A percentile compares a stretch with the other conserved stretches of the same genome.
Conservation (phyloP, 257 asterid species). For the Dorcoceras hygrometricum region DNA sequence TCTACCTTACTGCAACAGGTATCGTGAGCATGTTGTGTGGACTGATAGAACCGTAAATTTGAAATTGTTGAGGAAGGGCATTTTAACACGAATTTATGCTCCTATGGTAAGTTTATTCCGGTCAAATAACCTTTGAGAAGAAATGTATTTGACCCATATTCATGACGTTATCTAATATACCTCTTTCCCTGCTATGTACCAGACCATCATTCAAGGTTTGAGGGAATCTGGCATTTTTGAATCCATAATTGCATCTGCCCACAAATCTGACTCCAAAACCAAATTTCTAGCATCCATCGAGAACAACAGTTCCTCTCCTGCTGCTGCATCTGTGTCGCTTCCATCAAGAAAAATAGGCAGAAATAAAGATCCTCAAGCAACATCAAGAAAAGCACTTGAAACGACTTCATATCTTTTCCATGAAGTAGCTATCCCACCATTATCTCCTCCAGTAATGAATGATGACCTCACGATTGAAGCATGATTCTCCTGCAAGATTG, state of each 20-base stretch:
- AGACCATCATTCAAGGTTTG: conserved; percentile 88
- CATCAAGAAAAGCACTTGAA: conserved; percentile 56
- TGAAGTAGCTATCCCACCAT: conserved; percentile 74
- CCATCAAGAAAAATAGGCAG: conserved; percentile 70
- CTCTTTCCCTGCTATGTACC: conserved; percentile 23
- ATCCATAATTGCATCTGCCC: conserved; percentile 60
- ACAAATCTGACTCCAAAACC: conserved; percentile 54
- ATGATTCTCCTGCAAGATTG: conserved; percentile 43
- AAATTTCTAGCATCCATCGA: conserved; percentile 61
- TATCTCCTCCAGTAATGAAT: conserved; percentile 67
- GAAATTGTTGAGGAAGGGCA: conserved; percentile 91
- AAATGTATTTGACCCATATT: conserved; percentile 13
- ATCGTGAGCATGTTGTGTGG: conserved; percentile 94
- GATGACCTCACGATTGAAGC: conserved; percentile 46
- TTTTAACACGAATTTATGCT: conserved; percentile 83
- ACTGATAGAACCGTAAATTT: conserved; percentile 63
- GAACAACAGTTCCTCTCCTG: conserved; percentile 57
- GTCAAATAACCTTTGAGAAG: not conserved
- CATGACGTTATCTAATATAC: conserved; percentile 3
- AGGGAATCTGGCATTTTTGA: conserved; percentile 76
- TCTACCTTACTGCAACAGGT: conserved; percentile 53
- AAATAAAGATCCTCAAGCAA: conserved; percentile 39
- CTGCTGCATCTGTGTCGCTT: conserved; percentile 40
- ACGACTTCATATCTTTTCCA: conserved; percentile 24
- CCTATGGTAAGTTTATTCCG: conserved; percentile 71